Evolutionary conservation across 2,329 filamentous ascomycete genomes (phyloP).

Genomic region (Sporothrix globosa): DNA sequence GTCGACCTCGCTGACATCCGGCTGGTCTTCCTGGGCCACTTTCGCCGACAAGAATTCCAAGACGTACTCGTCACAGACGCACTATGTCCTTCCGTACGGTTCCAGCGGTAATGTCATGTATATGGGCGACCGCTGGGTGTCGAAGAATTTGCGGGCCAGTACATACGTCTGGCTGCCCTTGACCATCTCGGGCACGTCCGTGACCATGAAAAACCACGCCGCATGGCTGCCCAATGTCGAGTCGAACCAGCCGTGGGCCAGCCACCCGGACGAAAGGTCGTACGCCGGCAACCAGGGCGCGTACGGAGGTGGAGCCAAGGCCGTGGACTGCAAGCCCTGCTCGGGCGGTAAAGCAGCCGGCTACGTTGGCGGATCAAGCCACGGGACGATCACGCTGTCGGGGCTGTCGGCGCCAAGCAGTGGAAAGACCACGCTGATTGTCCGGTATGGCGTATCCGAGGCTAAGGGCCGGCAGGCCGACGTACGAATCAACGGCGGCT

Average conservation of each 20-base stretch:
- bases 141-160: slow-evolving; percentile 53
- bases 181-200: slow-evolving; percentile 55
- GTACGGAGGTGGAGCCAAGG: slow-evolving; percentile 51
- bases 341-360: slow-evolving; percentile 56
- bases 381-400: slow-evolving; percentile 53
- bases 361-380: slow-evolving; percentile 56
- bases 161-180: slow-evolving; percentile 69
- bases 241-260: slow-evolving; percentile 40
- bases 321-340: slow-evolving; percentile 56
- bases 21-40: slow-evolving; percentile 55
- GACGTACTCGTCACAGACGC: slow-evolving; percentile 58
- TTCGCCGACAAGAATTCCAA: slow-evolving; percentile 52
- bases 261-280: slow-evolving; percentile 51
- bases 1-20: slow-evolving; percentile 54
- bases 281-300: slow-evolving; percentile 57
- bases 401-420: slow-evolving; percentile 42
- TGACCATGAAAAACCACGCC: slow-evolving; percentile 55
- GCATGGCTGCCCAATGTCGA: slow-evolving; percentile 54
- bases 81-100: slow-evolving; percentile 48
- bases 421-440: slow-evolving; percentile 53
- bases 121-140: slow-evolving; percentile 61
- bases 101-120: slow-evolving; percentile 48
- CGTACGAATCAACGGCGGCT: slow-evolving; percentile 59
- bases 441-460: slow-evolving; percentile 63
- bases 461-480: slow-evolving; percentile 54